Evolutionary conservation across 75 land plant species (phyloP).

Genomic region (Chamaecyparis obtusa): DNA sequence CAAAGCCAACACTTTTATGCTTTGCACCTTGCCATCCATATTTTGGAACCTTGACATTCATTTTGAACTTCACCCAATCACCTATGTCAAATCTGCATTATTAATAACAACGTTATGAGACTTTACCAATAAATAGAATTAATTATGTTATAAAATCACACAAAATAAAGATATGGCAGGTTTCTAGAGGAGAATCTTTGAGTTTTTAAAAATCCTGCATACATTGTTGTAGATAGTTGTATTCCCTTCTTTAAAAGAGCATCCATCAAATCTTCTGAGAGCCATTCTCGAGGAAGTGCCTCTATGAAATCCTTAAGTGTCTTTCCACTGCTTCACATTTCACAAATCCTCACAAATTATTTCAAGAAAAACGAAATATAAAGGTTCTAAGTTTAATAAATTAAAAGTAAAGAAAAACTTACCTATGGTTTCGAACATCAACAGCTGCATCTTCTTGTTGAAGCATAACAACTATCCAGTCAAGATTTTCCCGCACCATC

Average conservation of each 20-base stretch:
- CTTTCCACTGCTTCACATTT: slow-evolving; percentile 56
- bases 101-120: not conserved
- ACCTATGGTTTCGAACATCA: slow-evolving; percentile 84
- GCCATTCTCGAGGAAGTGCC: slow-evolving; percentile 89
- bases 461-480: slow-evolving; percentile 83
- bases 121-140: not conserved
- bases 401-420: slow-evolving; percentile 5
- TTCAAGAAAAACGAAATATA: not conserved
- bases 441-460: slow-evolving; percentile 59
- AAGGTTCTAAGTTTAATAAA: slow-evolving; percentile 3
- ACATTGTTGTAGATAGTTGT: slow-evolving; percentile 76
- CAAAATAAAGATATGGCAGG: not conserved
- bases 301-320: slow-evolving; percentile 82
- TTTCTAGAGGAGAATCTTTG: not conserved
- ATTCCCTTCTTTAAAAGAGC: slow-evolving; percentile 62
- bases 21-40: slow-evolving; percentile 94
- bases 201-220: slow-evolving; percentile 13
- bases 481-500: slow-evolving; percentile 92
- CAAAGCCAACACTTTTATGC: slow-evolving; percentile 86
- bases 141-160: not conserved
- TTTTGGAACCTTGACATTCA: slow-evolving; percentile 50
- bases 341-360: not conserved
- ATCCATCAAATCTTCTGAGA: slow-evolving; percentile 88
- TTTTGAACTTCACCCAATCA: slow-evolving; percentile 93
- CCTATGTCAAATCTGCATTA: slow-evolving; percentile 67